Conservation (phyloP, 768 basidiomycete species). For the Rhodocollybia butyracea region DNA sequence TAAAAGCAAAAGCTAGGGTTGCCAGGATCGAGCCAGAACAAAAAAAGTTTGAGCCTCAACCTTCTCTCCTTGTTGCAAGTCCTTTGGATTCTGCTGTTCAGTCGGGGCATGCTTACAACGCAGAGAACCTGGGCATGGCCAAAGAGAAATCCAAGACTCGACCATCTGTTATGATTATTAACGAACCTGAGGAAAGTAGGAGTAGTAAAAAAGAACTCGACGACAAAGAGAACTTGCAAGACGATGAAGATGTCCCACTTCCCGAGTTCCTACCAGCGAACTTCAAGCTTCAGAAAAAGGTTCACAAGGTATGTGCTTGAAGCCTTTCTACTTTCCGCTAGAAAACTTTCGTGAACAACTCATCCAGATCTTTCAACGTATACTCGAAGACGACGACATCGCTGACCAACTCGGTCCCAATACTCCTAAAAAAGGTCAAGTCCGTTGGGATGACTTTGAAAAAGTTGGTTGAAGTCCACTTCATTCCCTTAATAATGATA, state of each 20-base stretch:
- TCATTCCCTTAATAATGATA: not conserved
- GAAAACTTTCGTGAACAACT: no score
- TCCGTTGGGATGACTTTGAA: conserved; percentile 17
- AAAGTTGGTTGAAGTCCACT: conserved; percentile 4
- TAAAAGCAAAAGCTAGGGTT: not conserved
- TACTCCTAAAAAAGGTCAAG: conserved; percentile 9
- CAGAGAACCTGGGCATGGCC: not conserved
- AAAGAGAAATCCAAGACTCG: not conserved
- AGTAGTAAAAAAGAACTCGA: no score
- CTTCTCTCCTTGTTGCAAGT: not conserved
- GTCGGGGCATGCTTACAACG: not conserved
- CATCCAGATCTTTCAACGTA: conserved; percentile 11
- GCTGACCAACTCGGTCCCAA: not conserved
- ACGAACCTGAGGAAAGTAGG: not conserved
- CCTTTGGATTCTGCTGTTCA: not conserved
- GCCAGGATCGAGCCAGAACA: not conserved
- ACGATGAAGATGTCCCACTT: conserved; percentile 10
- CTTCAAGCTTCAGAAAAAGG: conserved; percentile 14
- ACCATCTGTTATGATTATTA: not conserved
- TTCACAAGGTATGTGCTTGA: conserved; percentile 11
- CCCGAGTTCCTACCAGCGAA: conserved; percentile 11
- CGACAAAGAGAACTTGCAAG: not conserved
- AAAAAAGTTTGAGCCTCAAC: not conserved
- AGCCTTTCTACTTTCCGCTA: no score
- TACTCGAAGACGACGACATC: conserved; percentile 9